Base-by-base conservation (phyloP, 345 rosid species). In the Balakata baccata region DNA sequence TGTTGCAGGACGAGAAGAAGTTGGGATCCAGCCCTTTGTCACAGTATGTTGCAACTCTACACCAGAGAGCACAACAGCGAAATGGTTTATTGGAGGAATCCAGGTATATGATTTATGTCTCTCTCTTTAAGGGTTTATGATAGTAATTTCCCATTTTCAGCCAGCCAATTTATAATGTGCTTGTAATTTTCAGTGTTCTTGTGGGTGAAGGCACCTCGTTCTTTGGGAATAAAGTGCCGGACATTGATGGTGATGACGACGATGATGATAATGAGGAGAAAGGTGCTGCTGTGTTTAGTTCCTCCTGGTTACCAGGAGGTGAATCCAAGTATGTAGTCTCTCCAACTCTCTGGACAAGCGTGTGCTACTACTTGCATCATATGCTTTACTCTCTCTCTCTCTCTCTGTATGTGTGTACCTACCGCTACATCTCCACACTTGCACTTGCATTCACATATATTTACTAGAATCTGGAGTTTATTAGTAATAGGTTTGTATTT, bases 221-320 rank as follows among this genome's bases (percentile, higher is more conserved):
- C 52, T 95, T 91, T 45, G 85, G 88, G 51, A 86, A 76, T 50
- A 81, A 75, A 74, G 75, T 81, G 74, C 72, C 82, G 6, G 88
- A 75, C 47, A 84, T 87, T 25, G 96, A 88, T 25, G 93, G 84
- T 17, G 97, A 87, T 51, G 92, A 77, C 49, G 58, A 89, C 59
- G 87, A 75, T 29, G 66, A 66, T 39, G 74, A 68, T 74, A 69
- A 67, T 0, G n/a, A 54, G 7, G 86, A 83, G 69, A 80, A 85
- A 64, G 97, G 87, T 63, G 86, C 89, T 69, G 75, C 84, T 39
- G 87, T 86, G 79, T 89, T 93, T 75, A 82, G 85, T 79, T 92
- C 98, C 39, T 85, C 93, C 61, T 93, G 99, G 99, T 82, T 93
- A 82, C 99, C 98, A 0, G 88, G 87, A 77, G 77, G 79, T 58